phyloP scores from a whole-genome alignment of 1,284 basidiomycete species.

The Heterobasidion parviporum region DNA sequence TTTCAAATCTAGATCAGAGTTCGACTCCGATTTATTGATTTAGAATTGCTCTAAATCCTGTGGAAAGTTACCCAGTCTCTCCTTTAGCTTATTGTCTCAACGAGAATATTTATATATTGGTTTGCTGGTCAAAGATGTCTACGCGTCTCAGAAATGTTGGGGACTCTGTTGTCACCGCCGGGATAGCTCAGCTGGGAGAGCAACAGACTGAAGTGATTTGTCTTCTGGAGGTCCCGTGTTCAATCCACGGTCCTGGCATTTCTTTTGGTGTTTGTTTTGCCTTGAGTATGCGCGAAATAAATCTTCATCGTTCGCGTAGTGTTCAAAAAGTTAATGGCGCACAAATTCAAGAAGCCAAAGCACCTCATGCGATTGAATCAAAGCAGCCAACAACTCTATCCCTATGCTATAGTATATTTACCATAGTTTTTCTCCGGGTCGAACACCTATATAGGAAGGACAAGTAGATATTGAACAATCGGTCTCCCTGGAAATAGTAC shows the following conservation, averaged over 20 bases:
- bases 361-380: background rate
- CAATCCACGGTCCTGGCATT: conserved; percentile 53
- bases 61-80: too few species aligned
- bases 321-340: too few species aligned
- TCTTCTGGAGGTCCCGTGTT: conserved; percentile 59
- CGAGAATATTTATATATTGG: too few species aligned
- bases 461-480: background rate
- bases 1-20: too few species aligned
- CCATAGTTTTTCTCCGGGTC: conserved; percentile 90
- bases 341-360: too few species aligned
- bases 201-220: conserved; percentile 62
- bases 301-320: too few species aligned
- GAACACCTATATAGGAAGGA: conserved; percentile 52
- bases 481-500: background rate
- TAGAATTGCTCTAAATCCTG: too few species aligned
- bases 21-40: too few species aligned
- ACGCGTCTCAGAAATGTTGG: too few species aligned
- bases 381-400: conserved; percentile 3
- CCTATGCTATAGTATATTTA: conserved; percentile 71
- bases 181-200: conserved; percentile 74
- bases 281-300: background rate
- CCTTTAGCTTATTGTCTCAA: too few species aligned
- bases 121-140: too few species aligned
- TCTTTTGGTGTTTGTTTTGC: background rate
- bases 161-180: conserved; percentile 18